Base-by-base conservation (phyloP, 2,329 filamentous ascomycete genomes). In the Xylaria sp. region DNA sequence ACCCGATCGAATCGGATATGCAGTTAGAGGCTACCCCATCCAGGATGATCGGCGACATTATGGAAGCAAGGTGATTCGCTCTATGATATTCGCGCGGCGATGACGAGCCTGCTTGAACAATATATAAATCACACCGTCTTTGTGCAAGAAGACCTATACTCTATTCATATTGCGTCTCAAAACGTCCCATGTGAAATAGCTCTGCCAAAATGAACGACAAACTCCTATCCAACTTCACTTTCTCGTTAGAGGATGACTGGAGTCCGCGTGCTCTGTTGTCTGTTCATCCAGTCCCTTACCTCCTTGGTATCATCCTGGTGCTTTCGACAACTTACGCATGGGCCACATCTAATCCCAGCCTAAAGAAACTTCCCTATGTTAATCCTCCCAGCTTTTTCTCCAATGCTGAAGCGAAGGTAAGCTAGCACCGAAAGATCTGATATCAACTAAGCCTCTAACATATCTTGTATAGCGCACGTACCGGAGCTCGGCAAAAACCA, bases 291-390 rank as follows among this genome's bases (percentile, higher is more conserved):
- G 31, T 61, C 23, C 53, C 64, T n/a, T 67, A 65, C 36, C 15
- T 67, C 13, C 20, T 71, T 46, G 63, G 51, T n/a, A 59, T 68
- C 31, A n/a, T 57, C 23, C 36, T 65, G 58, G 48, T 67, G 9
- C 59, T 57, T 23, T 57, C 53, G 9, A 66, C 64, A 2, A 53
- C 53, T 13, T 69, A 71, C 28, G 26, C 46, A 51, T 71, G 67
- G 69, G 17, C 31, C 4, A 59, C 63, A 15, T 57, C 60, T 6
- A 59, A 69, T 53, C 10, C 57, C n/a, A 67, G 31, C 23, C 9
- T 71, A 17, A 71, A 67, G 38, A 69, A 63, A 26, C 49, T 71
- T 33, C 69, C 69, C 13, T 11, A 49, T 15, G 53, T 69, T 10
- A 71, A 71, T 38, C 49, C 59, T 48, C 11, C 57, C 7, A 40